These are phyloP conservation scores for Simplicillium sp. DNA, from an alignment of 2,329 filamentous ascomycete species.

Conservation along the genomic window DNA sequence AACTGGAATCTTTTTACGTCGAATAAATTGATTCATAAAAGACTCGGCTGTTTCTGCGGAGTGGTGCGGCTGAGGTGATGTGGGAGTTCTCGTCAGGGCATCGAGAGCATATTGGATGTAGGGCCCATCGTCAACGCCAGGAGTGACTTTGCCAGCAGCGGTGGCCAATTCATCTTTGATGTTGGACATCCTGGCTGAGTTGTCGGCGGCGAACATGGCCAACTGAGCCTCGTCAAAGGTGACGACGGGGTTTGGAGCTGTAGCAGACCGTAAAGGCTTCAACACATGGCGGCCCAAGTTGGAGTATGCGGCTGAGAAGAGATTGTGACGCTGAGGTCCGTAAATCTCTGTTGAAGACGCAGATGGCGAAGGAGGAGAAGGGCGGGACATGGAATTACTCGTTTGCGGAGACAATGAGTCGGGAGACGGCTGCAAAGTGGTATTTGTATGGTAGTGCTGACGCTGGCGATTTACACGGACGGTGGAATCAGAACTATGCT, in stretches of 20 bases:
- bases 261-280: background rate
- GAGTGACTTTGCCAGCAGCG: slow-evolving; percentile 50
- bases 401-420: background rate
- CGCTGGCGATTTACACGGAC: too few species aligned
- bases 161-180: slow-evolving; percentile 44
- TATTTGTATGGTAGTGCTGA: too few species aligned
- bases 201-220: slow-evolving; percentile 25
- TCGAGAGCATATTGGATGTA: slow-evolving; percentile 88
- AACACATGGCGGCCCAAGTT: background rate
- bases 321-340: slow-evolving; percentile 28
- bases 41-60: slow-evolving; percentile 28
- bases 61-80: slow-evolving; percentile 45
- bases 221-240: slow-evolving; percentile 29
- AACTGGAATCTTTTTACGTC: background rate
- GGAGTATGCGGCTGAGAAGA: slow-evolving; percentile 1
- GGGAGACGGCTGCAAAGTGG: too few species aligned
- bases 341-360: slow-evolving; percentile 31
- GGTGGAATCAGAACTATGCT: too few species aligned
- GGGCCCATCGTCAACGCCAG: slow-evolving; percentile 73
- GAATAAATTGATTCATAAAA: slow-evolving; percentile 10
- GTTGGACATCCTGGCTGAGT: slow-evolving; percentile 21
- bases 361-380: slow-evolving; percentile 19
- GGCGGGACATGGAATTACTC: slow-evolving; percentile 23
- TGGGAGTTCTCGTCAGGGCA: slow-evolving; percentile 65
- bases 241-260: slow-evolving; percentile 12